Percentiles rank a stretch among this genome's conserved stretches.
These are phyloP conservation scores for Edaphochlamys debaryana DNA, from an alignment of 139 green algal genomes.

Conservation along the genomic window DNA sequence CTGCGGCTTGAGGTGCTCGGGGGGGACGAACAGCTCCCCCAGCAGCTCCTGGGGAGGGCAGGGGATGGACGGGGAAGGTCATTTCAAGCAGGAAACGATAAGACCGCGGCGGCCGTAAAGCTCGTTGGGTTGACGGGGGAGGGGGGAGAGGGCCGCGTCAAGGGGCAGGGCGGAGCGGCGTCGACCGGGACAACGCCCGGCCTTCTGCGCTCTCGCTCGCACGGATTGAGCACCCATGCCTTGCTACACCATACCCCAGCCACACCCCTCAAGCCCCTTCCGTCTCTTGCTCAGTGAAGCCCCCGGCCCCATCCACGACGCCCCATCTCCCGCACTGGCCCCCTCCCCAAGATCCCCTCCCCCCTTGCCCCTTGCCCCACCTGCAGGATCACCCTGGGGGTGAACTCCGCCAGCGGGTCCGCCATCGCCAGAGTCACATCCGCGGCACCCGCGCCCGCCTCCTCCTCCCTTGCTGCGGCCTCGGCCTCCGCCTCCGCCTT, in stretches of 20 bases:
- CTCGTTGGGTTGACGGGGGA: neutral
- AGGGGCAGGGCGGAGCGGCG: neutral
- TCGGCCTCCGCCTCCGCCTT: no score
- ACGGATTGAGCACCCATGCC: no score
- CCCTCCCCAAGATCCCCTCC: no score
- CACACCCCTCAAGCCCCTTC: no score
- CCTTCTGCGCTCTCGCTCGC: neutral
- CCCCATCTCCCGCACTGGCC: no score
- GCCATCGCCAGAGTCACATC: neutral
- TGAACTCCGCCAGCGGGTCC: conserved; percentile 36
- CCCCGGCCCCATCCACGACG: no score
- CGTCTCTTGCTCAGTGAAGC: no score
- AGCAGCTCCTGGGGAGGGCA: conserved; percentile 56
- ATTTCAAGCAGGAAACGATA: neutral
- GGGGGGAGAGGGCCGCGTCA: neutral
- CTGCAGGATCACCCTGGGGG: conserved; percentile 39
- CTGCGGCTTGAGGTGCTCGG: conserved; percentile 34
- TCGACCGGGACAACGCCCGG: neutral
- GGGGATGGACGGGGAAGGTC: neutral
- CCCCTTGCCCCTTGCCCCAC: no score
- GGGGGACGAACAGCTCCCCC: conserved; percentile 60
- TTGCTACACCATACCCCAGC: no score
- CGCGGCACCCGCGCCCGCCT: neutral
- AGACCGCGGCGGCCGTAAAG: no score
- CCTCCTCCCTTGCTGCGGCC: no score